Evolutionary conservation across 305 asterid species (phyloP), one percentile per base, ranked within the genome.

Genomic region (Solanum chacoense): DNA sequence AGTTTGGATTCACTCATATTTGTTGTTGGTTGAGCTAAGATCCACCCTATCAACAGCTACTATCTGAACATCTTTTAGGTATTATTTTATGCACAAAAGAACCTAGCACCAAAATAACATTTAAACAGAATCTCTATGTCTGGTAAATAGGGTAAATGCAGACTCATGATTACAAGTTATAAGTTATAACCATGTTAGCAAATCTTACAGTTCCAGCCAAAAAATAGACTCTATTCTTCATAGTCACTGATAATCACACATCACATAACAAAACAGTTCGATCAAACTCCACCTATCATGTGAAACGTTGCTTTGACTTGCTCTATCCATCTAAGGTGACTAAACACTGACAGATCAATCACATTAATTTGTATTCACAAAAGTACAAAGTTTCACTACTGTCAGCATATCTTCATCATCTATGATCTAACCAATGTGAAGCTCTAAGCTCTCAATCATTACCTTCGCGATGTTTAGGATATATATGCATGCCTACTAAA

Each of bases 391-490:
- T 50, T 31, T 55, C 73, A 31, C 45, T n/a, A 59, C 65, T 55
- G 87, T 55, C 87, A 84, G 87, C 74, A 84, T 55, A 84, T 84
- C 13, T 55, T 84, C 75, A 84, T 84, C 75, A n/a, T 55, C 87
- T 22, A 84, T 84, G 34, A n/a, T 32, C 87, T 32, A 84, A 84
- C 40, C 75, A 55, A 55, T 32, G 34, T 87, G 85, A 87, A 42
- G 75, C 45, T 50, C 79, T 67, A 87, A 87, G 20, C 85, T 59
- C 86, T 50, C 35, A 35, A 63, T 55, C 50, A 5, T 59, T 67
- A 34, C 69, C 38, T 74, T 12, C 2, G 34, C 40, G 28, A 67
- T 87, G 78, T 77, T 78, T 75, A 26, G 28, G 40, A 86, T 35
- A 26, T 65, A 18, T 28, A 31, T 38, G 32, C 28, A 71, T 84